phyloP scores from a whole-genome alignment of 1,284 basidiomycete species.

The Porphyrellus sp. region DNA sequence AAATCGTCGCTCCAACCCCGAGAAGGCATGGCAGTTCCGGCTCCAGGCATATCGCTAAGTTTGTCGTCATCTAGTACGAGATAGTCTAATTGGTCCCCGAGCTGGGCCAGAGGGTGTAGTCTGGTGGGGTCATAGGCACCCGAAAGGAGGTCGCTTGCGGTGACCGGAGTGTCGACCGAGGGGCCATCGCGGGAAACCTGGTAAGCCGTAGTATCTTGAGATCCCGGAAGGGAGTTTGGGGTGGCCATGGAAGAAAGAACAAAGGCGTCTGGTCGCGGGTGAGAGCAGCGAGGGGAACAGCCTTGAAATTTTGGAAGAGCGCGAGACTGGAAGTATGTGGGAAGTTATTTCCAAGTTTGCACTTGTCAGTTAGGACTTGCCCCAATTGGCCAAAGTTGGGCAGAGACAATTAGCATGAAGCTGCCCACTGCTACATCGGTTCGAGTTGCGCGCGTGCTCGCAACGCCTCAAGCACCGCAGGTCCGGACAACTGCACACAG shows the following conservation, averaged over 20 bases:
- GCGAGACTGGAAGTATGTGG: conserved; percentile 24
- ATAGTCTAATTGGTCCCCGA: conserved; percentile 90
- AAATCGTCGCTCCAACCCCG: conserved; percentile 99
- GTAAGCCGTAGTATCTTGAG: conserved; percentile 44
- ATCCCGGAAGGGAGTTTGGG: conserved; percentile 21
- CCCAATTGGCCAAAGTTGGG: conserved; percentile 15
- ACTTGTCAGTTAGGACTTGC: conserved; percentile 2
- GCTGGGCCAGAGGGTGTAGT: conserved; percentile 86
- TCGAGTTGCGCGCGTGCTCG: conserved; percentile 21
- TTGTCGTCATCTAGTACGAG: conserved; percentile 92
- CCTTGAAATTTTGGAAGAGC: conserved; percentile 33
- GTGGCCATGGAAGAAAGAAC: conserved; percentile 30
- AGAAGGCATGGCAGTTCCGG: conserved; percentile 83
- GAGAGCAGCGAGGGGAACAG: conserved; percentile 16
- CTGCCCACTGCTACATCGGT: conserved; percentile 19
- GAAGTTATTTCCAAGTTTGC: conserved; percentile 15
- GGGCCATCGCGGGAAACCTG: conserved; percentile 49
- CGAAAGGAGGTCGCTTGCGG: conserved; percentile 80
- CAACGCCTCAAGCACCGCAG: conserved; percentile 28
- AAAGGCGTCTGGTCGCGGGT: conserved; percentile 15
- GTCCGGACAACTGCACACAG: conserved; percentile 21
- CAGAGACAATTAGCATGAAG: conserved; percentile 33
- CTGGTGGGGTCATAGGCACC: conserved; percentile 85
- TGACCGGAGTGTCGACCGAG: conserved; percentile 54
- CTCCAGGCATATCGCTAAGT: conserved; percentile 81